A percentile compares a stretch with the other conserved stretches of the same genome.
phyloP scores from a whole-genome alignment of 2,329 filamentous ascomycete species.

The Cercospora sp. region DNA sequence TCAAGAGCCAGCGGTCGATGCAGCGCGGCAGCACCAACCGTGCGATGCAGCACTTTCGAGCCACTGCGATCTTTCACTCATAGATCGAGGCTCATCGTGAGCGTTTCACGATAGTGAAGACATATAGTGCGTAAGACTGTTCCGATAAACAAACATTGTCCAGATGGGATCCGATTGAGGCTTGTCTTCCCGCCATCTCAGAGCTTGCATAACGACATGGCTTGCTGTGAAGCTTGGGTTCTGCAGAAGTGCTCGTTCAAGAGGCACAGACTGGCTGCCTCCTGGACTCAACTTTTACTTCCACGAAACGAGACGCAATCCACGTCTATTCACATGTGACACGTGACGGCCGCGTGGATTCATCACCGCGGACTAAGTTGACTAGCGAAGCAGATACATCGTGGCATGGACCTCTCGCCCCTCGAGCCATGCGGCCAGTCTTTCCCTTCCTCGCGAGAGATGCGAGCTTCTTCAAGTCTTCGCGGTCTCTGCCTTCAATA shows the following conservation, averaged over 20 bases:
- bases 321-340: not conserved
- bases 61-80: not conserved
- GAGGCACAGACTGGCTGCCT: not conserved
- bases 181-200: not conserved
- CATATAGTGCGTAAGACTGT: not conserved
- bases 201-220: not conserved
- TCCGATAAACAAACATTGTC: not conserved
- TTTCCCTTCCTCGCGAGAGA: not conserved
- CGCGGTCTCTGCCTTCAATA: not conserved
- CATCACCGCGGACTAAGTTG: not conserved
- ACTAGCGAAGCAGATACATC: not conserved
- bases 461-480: not conserved
- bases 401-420: not conserved
- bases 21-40: not conserved
- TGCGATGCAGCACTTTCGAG: not conserved
- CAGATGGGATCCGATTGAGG: not conserved
- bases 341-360: not conserved
- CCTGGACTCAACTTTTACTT: not conserved
- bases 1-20: not conserved
- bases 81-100: not conserved
- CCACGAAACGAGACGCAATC: not conserved
- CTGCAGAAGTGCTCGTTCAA: not conserved
- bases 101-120: not conserved
- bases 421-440: not conserved
- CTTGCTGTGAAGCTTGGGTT: not conserved